Conservation (phyloP, 345 rosid species). For the Mercurialis annua region DNA sequence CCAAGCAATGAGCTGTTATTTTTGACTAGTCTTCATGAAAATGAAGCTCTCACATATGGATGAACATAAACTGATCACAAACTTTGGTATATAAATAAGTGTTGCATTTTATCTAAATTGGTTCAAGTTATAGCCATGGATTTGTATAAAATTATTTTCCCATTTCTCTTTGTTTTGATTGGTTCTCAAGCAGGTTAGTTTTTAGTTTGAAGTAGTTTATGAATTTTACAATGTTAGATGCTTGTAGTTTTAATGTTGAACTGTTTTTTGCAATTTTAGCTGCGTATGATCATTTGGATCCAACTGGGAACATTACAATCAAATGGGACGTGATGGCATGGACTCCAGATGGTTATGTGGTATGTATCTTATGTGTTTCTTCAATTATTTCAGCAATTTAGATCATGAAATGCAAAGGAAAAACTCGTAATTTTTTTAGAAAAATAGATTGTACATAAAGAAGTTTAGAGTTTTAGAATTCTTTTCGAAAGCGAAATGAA, state of each 20-base stretch:
- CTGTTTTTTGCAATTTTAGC: not conserved
- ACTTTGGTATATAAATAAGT: not conserved
- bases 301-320: conserved; percentile 26
- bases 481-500: no score
- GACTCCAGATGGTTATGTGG: conserved; percentile 44
- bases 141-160: not conserved
- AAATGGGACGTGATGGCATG: conserved; percentile 34
- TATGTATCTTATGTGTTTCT: conserved; percentile 6
- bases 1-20: no score
- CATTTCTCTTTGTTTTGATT: not conserved
- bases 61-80: not conserved
- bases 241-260: not conserved
- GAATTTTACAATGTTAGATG: not conserved
- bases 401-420: not conserved
- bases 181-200: not conserved
- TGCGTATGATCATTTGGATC: conserved; percentile 27
- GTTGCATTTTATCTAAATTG: not conserved
- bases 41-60: not conserved
- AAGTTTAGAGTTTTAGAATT: no score
- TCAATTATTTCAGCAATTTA: not conserved
- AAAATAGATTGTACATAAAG: no score
- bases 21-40: no score
- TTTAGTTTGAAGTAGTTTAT: not conserved
- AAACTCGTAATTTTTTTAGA: no score
- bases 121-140: not conserved